Conservation (phyloP, 2,329 filamentous ascomycete species). For the Cryphonectria nitschkei region DNA sequence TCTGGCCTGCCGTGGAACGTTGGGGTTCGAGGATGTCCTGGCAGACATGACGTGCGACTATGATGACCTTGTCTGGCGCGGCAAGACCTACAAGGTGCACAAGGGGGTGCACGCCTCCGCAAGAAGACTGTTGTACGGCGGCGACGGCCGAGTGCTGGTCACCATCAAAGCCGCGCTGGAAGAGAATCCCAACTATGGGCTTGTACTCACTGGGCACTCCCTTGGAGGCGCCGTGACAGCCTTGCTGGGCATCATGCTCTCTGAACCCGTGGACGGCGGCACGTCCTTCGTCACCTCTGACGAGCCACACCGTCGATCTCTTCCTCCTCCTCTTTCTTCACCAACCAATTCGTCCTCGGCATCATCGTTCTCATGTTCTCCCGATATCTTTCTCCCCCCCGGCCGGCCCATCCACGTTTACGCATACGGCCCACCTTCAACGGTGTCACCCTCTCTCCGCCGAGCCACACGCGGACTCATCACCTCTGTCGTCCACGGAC, state of each 20-base stretch:
- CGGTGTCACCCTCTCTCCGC: conserved; percentile 71
- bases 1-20: conserved; percentile 71
- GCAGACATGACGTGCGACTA: conserved; percentile 78
- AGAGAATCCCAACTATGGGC: conserved; percentile 69
- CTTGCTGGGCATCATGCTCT: conserved; percentile 71
- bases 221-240: conserved; percentile 72
- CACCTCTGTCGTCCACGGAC: conserved; percentile 73
- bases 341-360: conserved; percentile 24
- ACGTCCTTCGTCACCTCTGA: conserved; percentile 66
- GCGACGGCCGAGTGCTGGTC: conserved; percentile 67
- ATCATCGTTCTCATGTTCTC: conserved; percentile 26
- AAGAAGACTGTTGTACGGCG: conserved; percentile 67
- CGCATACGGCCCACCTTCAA: conserved; percentile 75
- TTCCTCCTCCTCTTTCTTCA: conserved; percentile 36
- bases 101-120: conserved; percentile 77
- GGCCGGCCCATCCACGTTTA: conserved; percentile 78
- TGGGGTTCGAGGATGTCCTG: conserved; percentile 74
- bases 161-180: conserved; percentile 68
- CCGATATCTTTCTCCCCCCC: conserved; percentile 59
- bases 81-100: conserved; percentile 69
- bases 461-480: conserved; percentile 73
- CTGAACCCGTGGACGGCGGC: conserved; percentile 60
- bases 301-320: conserved; percentile 48
- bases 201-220: conserved; percentile 71
- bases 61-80: conserved; percentile 66